Percentiles rank a stretch among this genome's conserved stretches.
phyloP scores from a whole-genome alignment of 129 eudicot genomes.

The Saussurea involucrata region DNA sequence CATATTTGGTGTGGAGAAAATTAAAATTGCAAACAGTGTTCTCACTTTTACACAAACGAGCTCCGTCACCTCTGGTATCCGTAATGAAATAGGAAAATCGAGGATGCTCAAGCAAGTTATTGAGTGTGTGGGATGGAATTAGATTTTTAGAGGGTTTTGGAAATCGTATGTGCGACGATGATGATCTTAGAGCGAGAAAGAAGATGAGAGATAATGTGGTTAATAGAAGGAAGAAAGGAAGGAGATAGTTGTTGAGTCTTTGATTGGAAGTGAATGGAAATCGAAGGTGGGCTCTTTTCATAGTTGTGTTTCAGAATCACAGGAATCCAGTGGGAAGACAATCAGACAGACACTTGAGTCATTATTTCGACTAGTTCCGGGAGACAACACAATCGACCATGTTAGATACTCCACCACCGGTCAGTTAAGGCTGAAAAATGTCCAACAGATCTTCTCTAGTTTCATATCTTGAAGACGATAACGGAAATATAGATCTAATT shows the following conservation, averaged over 20 bases:
- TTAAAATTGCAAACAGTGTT: too few species aligned
- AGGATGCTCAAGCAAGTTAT: slow-evolving; percentile 40
- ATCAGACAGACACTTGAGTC: background rate
- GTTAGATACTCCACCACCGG: too few species aligned
- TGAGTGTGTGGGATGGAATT: slow-evolving; percentile 1
- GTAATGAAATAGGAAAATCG: slow-evolving; percentile 72
- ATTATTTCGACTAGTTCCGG: too few species aligned
- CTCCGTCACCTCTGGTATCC: slow-evolving; percentile 56
- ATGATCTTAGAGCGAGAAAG: slow-evolving; percentile 23
- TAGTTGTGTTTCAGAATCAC: slow-evolving; percentile 8
- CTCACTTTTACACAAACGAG: too few species aligned
- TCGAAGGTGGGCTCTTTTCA: slow-evolving; percentile 20
- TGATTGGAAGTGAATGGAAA: slow-evolving; percentile 24
- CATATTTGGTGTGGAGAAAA: too few species aligned
- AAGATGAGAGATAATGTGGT: slow-evolving; percentile 47
- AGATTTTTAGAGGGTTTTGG: slow-evolving; percentile 10
- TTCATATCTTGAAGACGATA: too few species aligned
- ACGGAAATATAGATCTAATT: too few species aligned
- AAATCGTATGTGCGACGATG: slow-evolving; percentile 15
- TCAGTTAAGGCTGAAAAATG: too few species aligned
- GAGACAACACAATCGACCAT: too few species aligned
- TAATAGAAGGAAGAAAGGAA: slow-evolving; percentile 30
- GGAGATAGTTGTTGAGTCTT: slow-evolving; percentile 35
- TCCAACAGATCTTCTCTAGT: too few species aligned
- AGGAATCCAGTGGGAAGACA: slow-evolving; percentile 6